These are phyloP conservation scores for Ceratobasidium sp. DNA, from an alignment of 1,284 basidiomycete species.

Conservation along the genomic window DNA sequence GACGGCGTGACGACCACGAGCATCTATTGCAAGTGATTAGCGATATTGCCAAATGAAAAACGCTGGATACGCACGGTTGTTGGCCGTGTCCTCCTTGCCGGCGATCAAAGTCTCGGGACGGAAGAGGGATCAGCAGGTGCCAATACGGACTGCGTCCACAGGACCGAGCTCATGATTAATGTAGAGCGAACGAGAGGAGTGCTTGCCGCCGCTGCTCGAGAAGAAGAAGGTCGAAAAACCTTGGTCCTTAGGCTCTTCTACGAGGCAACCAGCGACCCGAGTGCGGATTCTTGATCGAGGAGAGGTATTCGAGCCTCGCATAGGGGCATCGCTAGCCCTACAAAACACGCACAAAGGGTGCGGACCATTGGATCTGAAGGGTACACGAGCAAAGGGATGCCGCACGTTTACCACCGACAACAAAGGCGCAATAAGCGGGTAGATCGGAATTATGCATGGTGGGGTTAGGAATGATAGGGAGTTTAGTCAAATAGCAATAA, in stretches of 20 bases:
- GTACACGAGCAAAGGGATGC: no score
- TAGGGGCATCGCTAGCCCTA: no score
- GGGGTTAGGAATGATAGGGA: no score
- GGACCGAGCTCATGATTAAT: slow-evolving; percentile 96
- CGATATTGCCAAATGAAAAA: slow-evolving; percentile 40
- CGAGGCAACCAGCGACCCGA: slow-evolving; percentile 90
- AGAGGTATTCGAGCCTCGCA: no score
- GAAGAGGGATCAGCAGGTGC: slow-evolving; percentile 93
- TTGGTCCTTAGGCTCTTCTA: slow-evolving; percentile 80
- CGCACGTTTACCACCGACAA: no score
- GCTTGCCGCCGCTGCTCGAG: slow-evolving; percentile 82
- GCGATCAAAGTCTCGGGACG: slow-evolving; percentile 99
- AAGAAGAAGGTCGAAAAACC: slow-evolving; percentile 98
- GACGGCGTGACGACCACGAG: slow-evolving; percentile 97
- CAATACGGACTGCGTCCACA: slow-evolving; percentile 94
- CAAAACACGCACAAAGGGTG: no score
- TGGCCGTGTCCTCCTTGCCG: slow-evolving; percentile 99
- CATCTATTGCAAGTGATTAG: slow-evolving; percentile 62
- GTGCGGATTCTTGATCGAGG: no score
- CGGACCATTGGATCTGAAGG: no score
- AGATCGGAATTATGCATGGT: no score
- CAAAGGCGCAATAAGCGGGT: no score
- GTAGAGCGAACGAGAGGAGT: slow-evolving; percentile 97
- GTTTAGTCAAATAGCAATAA: no score
- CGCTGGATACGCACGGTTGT: slow-evolving; percentile 89